Base-by-base conservation (phyloP, 768 basidiomycete species). In the Mycena sanguinolenta region DNA sequence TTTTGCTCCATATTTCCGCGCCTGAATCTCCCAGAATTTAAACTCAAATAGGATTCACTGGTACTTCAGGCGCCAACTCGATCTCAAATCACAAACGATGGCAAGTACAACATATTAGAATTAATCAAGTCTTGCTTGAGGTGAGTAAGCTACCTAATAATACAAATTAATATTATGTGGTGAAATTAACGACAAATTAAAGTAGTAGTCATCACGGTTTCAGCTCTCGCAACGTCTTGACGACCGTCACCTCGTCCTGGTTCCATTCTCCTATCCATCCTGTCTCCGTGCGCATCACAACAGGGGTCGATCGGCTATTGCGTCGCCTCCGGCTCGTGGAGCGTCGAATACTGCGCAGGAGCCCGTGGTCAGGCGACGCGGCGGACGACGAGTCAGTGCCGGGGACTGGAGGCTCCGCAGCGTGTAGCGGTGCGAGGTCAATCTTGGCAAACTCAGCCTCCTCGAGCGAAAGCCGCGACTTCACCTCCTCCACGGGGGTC, bases 221-320 rank as follows among this genome's bases (percentile, higher is more conserved):
- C 50, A 73, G 58, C 57, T 61, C 61, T 8, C 72, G 21, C 42
- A 73, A 50, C 2, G 21, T 36, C 57, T 50, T 70, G 25, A 63
- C 49, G 9, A 69, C 72, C 16, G 49, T 19, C 0, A 21, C 10
- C 57, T 66, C 65, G 6, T 67, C 65, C 34, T 53, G 67, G 23
- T 73, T 73, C 72, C 72, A 73, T 65, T 66, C 72, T 17, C 72
- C 72, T 55, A 58, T 52, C 72, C 72, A 73, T 19, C 61, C 64
- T 30, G 28, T 8, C 57, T 64, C 72, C 28, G 16, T 23, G 38
- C 68, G 67, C 39, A 54, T 50, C 23, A 53, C 23, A 14, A 59
- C 62, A 7, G 30, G 21, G 53, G 39, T n/a, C 21, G 13, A 25
- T 5, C 42, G 32, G 38, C 23, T n/a, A 9, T 27, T 32, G 27